A percentile compares a stretch with the other conserved stretches of the same genome.
phyloP scores from a whole-genome alignment of 2,329 filamentous ascomycete genomes.

The Seiridium cupressi region DNA sequence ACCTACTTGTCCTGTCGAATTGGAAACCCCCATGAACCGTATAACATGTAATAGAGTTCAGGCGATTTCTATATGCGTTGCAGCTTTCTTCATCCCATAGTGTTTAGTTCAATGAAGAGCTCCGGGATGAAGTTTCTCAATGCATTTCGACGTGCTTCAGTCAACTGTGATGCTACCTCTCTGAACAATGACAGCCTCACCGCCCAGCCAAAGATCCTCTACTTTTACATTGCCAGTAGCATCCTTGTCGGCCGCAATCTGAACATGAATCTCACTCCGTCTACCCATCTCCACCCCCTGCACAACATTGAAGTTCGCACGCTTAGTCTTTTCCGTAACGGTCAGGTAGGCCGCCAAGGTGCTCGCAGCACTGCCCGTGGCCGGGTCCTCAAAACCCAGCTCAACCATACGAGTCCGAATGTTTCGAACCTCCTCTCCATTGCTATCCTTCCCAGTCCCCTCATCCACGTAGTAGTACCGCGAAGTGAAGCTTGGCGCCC shows the following conservation, averaged over 20 bases:
- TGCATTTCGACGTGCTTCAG: background rate
- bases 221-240: constrained; percentile 13
- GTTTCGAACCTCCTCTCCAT: constrained; percentile 18
- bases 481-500: constrained; percentile 51
- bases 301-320: constrained; percentile 47
- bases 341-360: constrained; percentile 55
- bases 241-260: constrained; percentile 29
- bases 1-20: no score
- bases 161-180: constrained; percentile 25
- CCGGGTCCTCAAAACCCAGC: constrained; percentile 51
- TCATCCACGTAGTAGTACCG: constrained; percentile 59
- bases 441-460: constrained; percentile 17
- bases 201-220: constrained; percentile 25
- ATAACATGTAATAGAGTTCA: no score
- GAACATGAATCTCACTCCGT: constrained; percentile 49
- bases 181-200: constrained; percentile 28
- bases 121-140: background rate
- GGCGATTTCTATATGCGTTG: no score
- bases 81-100: no score
- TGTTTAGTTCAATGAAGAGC: no score
- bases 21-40: no score
- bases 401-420: constrained; percentile 63
- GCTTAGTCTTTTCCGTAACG: constrained; percentile 31
- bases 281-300: constrained; percentile 70
- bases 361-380: constrained; percentile 62